Conservation (phyloP, 2,329 filamentous ascomycete species). For the Botryotinia narcissicola region DNA sequence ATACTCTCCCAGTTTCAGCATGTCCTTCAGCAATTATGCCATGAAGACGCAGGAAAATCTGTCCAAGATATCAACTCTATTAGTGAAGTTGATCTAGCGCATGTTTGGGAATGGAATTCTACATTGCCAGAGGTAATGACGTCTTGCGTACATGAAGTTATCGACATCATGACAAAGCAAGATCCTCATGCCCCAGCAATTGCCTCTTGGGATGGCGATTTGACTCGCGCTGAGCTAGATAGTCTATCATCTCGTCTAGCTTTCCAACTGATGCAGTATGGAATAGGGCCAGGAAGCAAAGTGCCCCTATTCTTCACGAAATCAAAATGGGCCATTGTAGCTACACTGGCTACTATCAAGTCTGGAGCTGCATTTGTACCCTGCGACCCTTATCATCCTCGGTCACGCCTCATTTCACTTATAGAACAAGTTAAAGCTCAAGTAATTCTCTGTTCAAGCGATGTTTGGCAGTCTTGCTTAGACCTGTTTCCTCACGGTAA, state of each 20-base stretch:
- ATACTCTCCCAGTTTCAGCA: slow-evolving; percentile 15
- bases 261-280: slow-evolving; percentile 21
- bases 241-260: slow-evolving; percentile 9
- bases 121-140: slow-evolving; percentile 17
- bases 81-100: slow-evolving; percentile 2
- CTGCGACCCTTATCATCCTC: slow-evolving; percentile 36
- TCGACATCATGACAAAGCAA: slow-evolving; percentile 15
- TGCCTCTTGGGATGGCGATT: slow-evolving; percentile 12
- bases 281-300: slow-evolving; percentile 24
- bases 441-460: slow-evolving; percentile 21
- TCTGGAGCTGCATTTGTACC: slow-evolving; percentile 37
- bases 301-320: slow-evolving; percentile 38
- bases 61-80: slow-evolving; percentile 16
- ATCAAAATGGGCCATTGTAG: slow-evolving; percentile 34
- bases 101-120: slow-evolving; percentile 27
- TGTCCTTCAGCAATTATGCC: not conserved
- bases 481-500: not conserved
- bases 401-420: slow-evolving; percentile 28
- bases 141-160: slow-evolving; percentile 30
- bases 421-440: slow-evolving; percentile 15
- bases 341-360: slow-evolving; percentile 37
- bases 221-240: slow-evolving; percentile 11
- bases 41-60: not conserved
- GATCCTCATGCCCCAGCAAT: slow-evolving; percentile 22
- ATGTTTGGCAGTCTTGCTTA: not conserved